These are phyloP conservation scores for Fomitopsis pulvina DNA, from an alignment of 768 basidiomycete genomes.

Conservation along the genomic window DNA sequence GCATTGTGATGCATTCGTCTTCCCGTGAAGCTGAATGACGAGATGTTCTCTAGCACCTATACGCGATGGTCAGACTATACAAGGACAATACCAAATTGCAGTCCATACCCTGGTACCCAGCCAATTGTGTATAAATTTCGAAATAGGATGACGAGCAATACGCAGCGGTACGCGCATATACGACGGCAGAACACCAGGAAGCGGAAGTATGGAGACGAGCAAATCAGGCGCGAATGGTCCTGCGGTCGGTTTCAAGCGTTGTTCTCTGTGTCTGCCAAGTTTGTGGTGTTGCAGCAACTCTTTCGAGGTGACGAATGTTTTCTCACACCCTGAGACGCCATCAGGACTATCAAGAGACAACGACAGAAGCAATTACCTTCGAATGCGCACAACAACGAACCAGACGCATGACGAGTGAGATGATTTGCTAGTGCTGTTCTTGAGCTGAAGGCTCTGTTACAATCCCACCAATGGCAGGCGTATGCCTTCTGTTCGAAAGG, in stretches of 20 bases:
- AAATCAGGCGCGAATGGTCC: slow-evolving; percentile 27
- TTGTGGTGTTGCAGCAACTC: slow-evolving; percentile 47
- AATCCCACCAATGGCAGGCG: slow-evolving; percentile 51
- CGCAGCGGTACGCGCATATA: slow-evolving; percentile 42
- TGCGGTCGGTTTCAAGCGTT: slow-evolving; percentile 28
- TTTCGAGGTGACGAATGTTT: slow-evolving; percentile 37
- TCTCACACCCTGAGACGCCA: slow-evolving; percentile 42
- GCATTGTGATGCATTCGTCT: slow-evolving; percentile 38
- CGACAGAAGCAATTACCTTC: slow-evolving; percentile 34
- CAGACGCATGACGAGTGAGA: slow-evolving; percentile 44
- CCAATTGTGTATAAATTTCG: slow-evolving; percentile 41
- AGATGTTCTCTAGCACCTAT: slow-evolving; percentile 43
- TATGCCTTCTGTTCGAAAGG: slow-evolving; percentile 26
- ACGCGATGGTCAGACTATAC: slow-evolving; percentile 1
- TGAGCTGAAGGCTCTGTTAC: slow-evolving; percentile 36
- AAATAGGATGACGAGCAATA: slow-evolving; percentile 39
- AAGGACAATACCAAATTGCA: not conserved
- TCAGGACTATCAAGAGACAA: slow-evolving; percentile 1
- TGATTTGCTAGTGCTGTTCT: slow-evolving; percentile 38
- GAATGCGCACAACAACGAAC: slow-evolving; percentile 40
- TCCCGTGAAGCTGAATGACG: slow-evolving; percentile 28
- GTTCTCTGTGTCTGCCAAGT: slow-evolving; percentile 29
- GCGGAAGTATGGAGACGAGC: slow-evolving; percentile 26
- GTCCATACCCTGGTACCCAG: slow-evolving; percentile 47
- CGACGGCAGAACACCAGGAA: slow-evolving; percentile 41